Base-by-base conservation (phyloP, 306 rosid species). In the Hippophae rhamnoides region DNA sequence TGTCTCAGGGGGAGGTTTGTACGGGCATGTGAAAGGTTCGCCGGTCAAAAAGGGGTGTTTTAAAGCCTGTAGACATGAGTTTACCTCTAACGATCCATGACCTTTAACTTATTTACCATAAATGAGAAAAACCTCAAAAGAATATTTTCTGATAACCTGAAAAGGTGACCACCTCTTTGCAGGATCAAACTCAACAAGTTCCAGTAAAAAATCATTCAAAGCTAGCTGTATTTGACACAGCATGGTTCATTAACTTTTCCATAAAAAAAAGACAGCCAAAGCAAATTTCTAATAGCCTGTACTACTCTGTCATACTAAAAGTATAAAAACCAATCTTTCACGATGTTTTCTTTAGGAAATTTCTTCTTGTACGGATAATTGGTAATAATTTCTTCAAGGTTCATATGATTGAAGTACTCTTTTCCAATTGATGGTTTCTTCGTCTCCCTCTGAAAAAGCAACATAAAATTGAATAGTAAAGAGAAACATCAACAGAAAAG, bases 11-110 rank as follows among this genome's bases (percentile, higher is more conserved):
- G 88, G 85, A 78, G 99, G 99, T 43, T 64, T 70, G 64, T 86
- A 93, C 14, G 95, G 99, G 67, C 80, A 76, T 38, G 79, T 93
- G 76, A 93, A 93, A 72, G 99, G 97, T 75, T 88, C 97, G 68
- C 99, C 99, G 1, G 99, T 93, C 48, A 93, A 83, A 80, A 93
- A 93, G 73, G 99, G 99, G 73, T 93, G 99, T 75, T 84, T 88
- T 62, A 94, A 86, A 76, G 99, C 99, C 99, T 93, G 81, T 74
- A 77, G 46, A 70, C 52, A 74, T 52, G 57, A 70, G 51, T 73
- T 72, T 63, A 65, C 66, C 45, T 74, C 68, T 45, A 82, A 79
- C 62, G 69, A 64, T 53, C 31, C 58, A 49, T 27, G 54, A 57
- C 52, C 47, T 43, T 55, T 69, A 63, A 51, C 72, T 69, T 52